phyloP scores from a whole-genome alignment of 2,329 filamentous ascomycete species.

The Colletotrichum sp. region DNA sequence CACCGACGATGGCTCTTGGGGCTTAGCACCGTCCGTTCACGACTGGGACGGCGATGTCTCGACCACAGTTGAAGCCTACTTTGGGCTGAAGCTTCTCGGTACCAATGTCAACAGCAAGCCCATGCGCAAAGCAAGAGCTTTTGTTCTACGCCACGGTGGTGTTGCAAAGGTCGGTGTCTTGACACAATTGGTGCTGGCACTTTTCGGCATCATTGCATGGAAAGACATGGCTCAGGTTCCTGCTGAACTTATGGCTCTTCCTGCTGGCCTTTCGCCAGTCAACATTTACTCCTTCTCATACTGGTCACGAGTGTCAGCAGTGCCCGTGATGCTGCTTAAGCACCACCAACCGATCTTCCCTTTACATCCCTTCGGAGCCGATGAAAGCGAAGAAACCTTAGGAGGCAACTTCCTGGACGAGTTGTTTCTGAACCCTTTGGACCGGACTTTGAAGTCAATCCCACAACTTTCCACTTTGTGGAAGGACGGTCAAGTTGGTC shows the following conservation, averaged over 20 bases:
- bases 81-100: constrained; percentile 4
- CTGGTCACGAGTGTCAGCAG: constrained; percentile 2
- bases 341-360: background rate
- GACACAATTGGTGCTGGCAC: background rate
- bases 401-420: background rate
- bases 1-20: background rate
- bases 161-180: background rate
- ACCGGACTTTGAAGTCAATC: background rate
- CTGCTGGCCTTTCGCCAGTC: background rate
- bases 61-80: background rate
- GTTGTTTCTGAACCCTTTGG: background rate
- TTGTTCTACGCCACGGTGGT: background rate
- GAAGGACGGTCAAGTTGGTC: background rate
- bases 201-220: background rate
- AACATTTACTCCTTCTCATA: constrained; percentile 5
- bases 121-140: background rate
- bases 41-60: background rate
- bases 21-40: background rate
- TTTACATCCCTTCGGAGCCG: background rate
- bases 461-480: background rate
- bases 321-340: background rate
- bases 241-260: background rate
- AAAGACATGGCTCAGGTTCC: constrained; percentile 5
- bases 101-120: background rate
- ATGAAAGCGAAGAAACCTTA: background rate